Base-by-base conservation (phyloP, 2,329 filamentous ascomycete genomes). In the Microsporum ferrugineum region DNA sequence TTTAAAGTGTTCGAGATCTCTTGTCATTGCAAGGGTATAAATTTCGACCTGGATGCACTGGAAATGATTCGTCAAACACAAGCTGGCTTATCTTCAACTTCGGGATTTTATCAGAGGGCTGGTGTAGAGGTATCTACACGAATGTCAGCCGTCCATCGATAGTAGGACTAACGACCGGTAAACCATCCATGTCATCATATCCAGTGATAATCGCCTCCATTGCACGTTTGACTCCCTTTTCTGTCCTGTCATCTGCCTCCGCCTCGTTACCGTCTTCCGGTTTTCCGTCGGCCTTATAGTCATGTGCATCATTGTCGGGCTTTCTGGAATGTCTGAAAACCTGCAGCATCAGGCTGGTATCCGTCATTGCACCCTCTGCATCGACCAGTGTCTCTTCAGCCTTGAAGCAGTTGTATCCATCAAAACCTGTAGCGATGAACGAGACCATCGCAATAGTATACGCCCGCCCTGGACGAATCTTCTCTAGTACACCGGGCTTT, bases 291-390 rank as follows among this genome's bases (percentile, higher is more conserved):
- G 43, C 10, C 23, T 2, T 12, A 47, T n/a, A 5, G 17, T 3
- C 23, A n/a, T 47, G 3, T 47, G n/a, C 2, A 47, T 5, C 34
- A 5, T 36, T 27, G n/a, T 27, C 23, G 10, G 0, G 10, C 23
- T 23, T 27, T 7, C 6, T 17, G 7, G 34, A 38, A 34, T 56
- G 51, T 6, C 31, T 33, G 12, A 38, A 38, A 14, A 56, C 29
- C 51, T 56, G 34, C 14, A 38, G 14, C 51, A 38, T 56, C 34
- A 56, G 51, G 27, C 34, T 56, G 4, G 51, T 38, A 36, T 56
- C 51, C n/a, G 51, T 56, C 31, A 38, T 56, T 27, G 51, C 51
- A n/a, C 51, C n/a, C 51, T 56, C 51, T n/a, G 51, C 51, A 56
- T 56, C 51, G 51, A 56, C 31, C 34, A 56, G 34, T 6, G 17